Evolutionary conservation across 352 stramenopile species (phyloP), one percentile per base, ranked within the genome.

Genomic region (Globisporangium iwayamae): DNA sequence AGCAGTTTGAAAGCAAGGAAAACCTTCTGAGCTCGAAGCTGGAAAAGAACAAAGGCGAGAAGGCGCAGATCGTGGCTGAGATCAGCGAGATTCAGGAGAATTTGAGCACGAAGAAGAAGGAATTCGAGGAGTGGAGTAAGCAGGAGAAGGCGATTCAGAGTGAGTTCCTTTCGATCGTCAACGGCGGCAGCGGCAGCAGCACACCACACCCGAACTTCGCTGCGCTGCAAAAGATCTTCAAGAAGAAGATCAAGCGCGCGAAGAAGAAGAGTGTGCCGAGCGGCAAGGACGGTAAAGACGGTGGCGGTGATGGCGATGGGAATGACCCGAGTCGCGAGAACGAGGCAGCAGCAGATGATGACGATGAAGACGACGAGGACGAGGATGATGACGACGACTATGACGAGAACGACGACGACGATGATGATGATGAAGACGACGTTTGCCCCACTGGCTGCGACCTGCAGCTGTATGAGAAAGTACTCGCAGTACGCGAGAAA

Each of bases 371-470:
- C 3, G 80, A 85, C 0, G 82, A 93, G 2, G 83, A 91, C 1
- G 82, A 91, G 0, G 82, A 92, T 0, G 79, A 90, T 16, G 71
- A 86, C 50, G 75, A 89, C 28, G 68, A 90, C 57, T 74, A 96
- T n/a, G 81, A 96, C 14, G 82, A 97, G 39, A 88, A 97, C 16
- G 88, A 96, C 34, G 87, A 97, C 38, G 86, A 97, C 7, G 87
- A 96, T 45, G 90, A 97, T 14, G 90, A 98, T 58, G 89, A 96
- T 32, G 89, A 97, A 66, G 91, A 98, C 38, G 93, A 98, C 54
- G 75, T 80, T 16, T 98, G 94, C 67, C 93, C 94, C 2, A 46
- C 79, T 14, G 92, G 90, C 1, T 98, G 91, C 65, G 90, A 98
- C 58, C 65, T 94, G 22, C 74, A 73, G 55, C 65, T 98, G 2